Percentiles rank a stretch among this genome's conserved stretches.
Evolutionary conservation across 2,329 filamentous ascomycete species (phyloP).

Genomic region (Rosellinia necatrix): DNA sequence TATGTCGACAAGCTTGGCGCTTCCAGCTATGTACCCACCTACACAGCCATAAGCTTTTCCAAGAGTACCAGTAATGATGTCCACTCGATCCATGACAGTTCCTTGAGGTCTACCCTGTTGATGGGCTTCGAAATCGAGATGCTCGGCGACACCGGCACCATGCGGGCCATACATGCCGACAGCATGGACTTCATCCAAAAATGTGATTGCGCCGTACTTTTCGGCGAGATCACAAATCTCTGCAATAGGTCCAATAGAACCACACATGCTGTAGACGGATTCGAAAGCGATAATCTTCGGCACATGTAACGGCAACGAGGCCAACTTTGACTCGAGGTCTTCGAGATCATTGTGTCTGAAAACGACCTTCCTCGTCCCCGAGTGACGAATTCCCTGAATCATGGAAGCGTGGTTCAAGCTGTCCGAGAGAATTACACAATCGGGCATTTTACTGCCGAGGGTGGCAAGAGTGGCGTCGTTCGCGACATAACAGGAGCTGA

Average conservation of each 20-base stretch:
- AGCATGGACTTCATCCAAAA: constrained; percentile 97
- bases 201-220: constrained; percentile 97
- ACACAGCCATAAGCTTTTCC: constrained; percentile 98
- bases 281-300: constrained; percentile 99
- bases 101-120: constrained; percentile 73
- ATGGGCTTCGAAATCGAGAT: constrained; percentile 92
- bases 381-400: constrained; percentile 99
- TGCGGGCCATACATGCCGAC: constrained; percentile 98
- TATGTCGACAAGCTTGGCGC: constrained; percentile 82
- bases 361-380: constrained; percentile 93
- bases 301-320: constrained; percentile 78
- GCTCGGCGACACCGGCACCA: constrained; percentile 94
- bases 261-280: constrained; percentile 99
- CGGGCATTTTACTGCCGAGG: constrained; percentile 92
- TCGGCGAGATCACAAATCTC: constrained; percentile 95
- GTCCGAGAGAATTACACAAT: constrained; percentile 97
- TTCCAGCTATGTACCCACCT: constrained; percentile 95
- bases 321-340: constrained; percentile 90
- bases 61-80: constrained; percentile 96
- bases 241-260: constrained; percentile 93
- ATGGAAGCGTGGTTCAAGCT: constrained; percentile 98
- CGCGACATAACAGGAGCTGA: constrained; percentile 97
- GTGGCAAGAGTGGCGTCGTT: constrained; percentile 97
- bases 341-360: constrained; percentile 98
- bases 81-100: constrained; percentile 92